These are phyloP conservation scores for Boletus rubroflammeus DNA, from an alignment of 768 basidiomycete genomes.

Conservation along the genomic window DNA sequence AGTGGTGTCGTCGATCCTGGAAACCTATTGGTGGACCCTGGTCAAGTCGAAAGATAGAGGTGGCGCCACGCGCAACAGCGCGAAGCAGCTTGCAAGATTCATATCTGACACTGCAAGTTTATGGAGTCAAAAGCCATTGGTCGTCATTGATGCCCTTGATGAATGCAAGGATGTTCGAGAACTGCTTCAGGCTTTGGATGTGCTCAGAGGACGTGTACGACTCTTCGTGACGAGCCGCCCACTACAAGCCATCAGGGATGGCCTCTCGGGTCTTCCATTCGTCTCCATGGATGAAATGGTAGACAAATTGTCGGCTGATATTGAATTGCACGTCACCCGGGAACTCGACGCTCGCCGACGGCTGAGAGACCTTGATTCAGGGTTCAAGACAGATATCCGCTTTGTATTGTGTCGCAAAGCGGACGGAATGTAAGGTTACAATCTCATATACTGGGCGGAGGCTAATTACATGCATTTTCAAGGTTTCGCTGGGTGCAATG, in stretches of 20 bases:
- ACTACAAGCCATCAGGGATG: background rate
- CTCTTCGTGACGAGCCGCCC: background rate
- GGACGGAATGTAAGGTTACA: background rate
- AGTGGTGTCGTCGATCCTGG: background rate
- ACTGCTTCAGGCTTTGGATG: background rate
- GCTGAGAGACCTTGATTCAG: too few species aligned
- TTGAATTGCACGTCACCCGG: background rate
- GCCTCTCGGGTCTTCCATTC: background rate
- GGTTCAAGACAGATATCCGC: background rate
- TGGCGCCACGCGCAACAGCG: background rate
- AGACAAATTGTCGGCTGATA: background rate
- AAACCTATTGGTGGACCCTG: background rate
- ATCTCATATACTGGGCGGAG: too few species aligned
- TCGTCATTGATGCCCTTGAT: background rate
- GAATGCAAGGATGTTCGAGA: background rate
- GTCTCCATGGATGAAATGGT: background rate
- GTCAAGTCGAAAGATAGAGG: too few species aligned
- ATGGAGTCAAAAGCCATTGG: background rate
- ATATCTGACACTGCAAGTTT: too few species aligned
- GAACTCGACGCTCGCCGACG: background rate
- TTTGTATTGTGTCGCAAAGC: background rate
- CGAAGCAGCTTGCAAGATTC: background rate
- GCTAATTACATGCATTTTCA: too few species aligned
- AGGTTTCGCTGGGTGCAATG: too few species aligned
- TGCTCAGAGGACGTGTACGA: background rate